These are phyloP conservation scores for Linderina pennispora DNA, from an alignment of 192 early-diverging fungal species.

Conservation along the genomic window DNA sequence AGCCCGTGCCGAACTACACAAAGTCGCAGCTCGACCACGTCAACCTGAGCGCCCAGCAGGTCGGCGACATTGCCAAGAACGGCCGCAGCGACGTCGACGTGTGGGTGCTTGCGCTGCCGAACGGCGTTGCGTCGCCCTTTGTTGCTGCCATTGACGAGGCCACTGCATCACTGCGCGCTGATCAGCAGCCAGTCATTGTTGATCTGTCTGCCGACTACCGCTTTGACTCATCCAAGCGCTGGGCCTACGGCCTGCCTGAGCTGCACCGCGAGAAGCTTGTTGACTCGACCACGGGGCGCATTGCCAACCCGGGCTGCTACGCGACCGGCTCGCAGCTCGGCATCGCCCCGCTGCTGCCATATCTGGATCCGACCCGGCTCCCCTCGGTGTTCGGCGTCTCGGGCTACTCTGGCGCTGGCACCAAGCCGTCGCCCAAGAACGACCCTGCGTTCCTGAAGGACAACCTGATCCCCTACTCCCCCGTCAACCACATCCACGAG, in stretches of 20 bases:
- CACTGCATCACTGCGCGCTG: slow-evolving; percentile 41
- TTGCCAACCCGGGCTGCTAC: slow-evolving; percentile 98
- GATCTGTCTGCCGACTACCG: slow-evolving; percentile 94
- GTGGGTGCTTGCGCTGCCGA: slow-evolving; percentile 97
- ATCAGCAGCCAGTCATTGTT: slow-evolving; percentile 59
- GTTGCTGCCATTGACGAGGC: slow-evolving; percentile 66
- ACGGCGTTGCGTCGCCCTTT: slow-evolving; percentile 90
- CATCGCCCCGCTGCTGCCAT: slow-evolving; percentile 75
- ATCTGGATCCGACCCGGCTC: slow-evolving; percentile 43
- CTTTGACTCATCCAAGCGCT: slow-evolving; percentile 63
- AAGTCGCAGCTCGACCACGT: slow-evolving; percentile 62
- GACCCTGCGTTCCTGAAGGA: slow-evolving; percentile 79
- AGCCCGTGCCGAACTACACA: slow-evolving; percentile 72
- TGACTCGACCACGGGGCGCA: slow-evolving; percentile 50
- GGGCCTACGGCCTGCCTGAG: slow-evolving; percentile 89
- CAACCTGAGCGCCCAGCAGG: slow-evolving; percentile 71
- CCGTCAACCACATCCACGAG: slow-evolving; percentile 96
- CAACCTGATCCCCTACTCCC: slow-evolving; percentile 88
- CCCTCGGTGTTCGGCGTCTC: slow-evolving; percentile 93
- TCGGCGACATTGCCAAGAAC: slow-evolving; percentile 49
- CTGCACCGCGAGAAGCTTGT: slow-evolving; percentile 63
- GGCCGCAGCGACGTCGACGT: slow-evolving; percentile 70
- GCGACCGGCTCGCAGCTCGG: slow-evolving; percentile 95
- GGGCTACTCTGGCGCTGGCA: slow-evolving; percentile 98
- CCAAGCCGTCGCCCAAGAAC: slow-evolving; percentile 95